These are phyloP conservation scores for Phylloporus arenicola DNA, from an alignment of 768 basidiomycete genomes.

Conservation along the genomic window DNA sequence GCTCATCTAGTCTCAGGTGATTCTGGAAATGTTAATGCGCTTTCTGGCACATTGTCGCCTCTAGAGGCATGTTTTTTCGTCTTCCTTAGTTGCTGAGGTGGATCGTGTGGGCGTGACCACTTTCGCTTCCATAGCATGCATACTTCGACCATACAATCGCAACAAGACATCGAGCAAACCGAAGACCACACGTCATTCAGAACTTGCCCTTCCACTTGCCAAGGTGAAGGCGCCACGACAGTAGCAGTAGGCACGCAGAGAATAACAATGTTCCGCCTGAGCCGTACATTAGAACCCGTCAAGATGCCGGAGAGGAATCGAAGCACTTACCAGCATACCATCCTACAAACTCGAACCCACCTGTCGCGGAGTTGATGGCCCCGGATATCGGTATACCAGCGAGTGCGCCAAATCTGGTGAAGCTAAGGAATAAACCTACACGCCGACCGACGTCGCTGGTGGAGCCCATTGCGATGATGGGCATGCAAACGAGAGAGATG, in stretches of 20 bases:
- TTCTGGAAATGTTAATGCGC: too few relatives aligned
- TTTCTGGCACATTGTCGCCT: too few relatives aligned
- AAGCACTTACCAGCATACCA: conserved; percentile 37
- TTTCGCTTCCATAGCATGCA: too few relatives aligned
- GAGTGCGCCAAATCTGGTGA: conserved; percentile 57
- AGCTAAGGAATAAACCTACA: conserved; percentile 58
- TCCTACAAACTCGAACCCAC: conserved; percentile 35
- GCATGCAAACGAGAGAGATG: conserved; percentile 50
- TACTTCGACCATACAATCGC: too few relatives aligned
- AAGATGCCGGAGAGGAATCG: neutral
- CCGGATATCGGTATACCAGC: conserved; percentile 73
- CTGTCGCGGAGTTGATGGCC: conserved; percentile 51
- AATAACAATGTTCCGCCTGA: conserved; percentile 37
- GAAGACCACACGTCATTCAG: conserved; percentile 16
- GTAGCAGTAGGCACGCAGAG: conserved; percentile 37
- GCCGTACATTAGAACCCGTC: neutral
- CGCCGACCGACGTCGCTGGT: conserved; percentile 59
- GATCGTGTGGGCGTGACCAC: too few relatives aligned
- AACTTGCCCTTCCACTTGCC: conserved; percentile 38
- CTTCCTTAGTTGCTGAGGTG: too few relatives aligned
- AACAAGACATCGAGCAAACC: neutral
- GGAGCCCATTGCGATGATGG: conserved; percentile 57
- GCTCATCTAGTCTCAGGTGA: too few relatives aligned
- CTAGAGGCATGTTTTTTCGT: too few relatives aligned
- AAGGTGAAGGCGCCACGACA: conserved; percentile 39